Evolutionary conservation across 2,329 filamentous ascomycete genomes (phyloP), one percentile per base, ranked within the genome.

Genomic region (Xylariaceae sp.): DNA sequence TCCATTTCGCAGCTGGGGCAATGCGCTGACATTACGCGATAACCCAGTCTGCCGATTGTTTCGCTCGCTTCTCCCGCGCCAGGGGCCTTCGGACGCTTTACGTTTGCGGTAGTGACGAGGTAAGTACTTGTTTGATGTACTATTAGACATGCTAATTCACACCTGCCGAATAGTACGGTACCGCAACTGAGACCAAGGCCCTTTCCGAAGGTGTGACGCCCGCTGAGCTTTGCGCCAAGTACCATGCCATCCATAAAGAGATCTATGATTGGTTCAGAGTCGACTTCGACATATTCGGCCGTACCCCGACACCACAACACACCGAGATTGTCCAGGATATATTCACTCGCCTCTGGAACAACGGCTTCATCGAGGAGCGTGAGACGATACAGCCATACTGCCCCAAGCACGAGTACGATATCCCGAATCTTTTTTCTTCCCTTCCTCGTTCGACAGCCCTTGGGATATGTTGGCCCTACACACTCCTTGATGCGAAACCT

Each of bases 221-320:
- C 19, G 83, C 90, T 68, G 84, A 93, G 71, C 86, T 98, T 11
- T 97, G 94, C 79, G 86, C 90, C 76, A 96, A 97, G 79, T 97
- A 96, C 80, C 91, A 96, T 78, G 87, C 86, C 68, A 87, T 96
- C 57, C 94, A 97, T 77, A 87, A 92, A 68, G 91, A 90, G 45
- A 89, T 97, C 65, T 98, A 98, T 76, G 85, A 96, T 74, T 97
- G 94, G 92, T 99, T 99, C 78, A 87, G 92, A 71, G 94, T 98
- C 70, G 87, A 85, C 56, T 98, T 98, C 72, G 94, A 98, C 77
- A 88, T 93, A 75, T 99, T 98, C 72, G 95, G 93, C 61, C 89
- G 93, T 58, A 98, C 95, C 4, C 92, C 93, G 3, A 98, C 94
- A 16, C 77, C 85, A 52, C 85, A 95, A 69, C 95, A 98, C 6